Percentiles rank a stretch among this genome's conserved stretches.
phyloP scores from a whole-genome alignment of 441 rosid species.

The Brassica balearica region DNA sequence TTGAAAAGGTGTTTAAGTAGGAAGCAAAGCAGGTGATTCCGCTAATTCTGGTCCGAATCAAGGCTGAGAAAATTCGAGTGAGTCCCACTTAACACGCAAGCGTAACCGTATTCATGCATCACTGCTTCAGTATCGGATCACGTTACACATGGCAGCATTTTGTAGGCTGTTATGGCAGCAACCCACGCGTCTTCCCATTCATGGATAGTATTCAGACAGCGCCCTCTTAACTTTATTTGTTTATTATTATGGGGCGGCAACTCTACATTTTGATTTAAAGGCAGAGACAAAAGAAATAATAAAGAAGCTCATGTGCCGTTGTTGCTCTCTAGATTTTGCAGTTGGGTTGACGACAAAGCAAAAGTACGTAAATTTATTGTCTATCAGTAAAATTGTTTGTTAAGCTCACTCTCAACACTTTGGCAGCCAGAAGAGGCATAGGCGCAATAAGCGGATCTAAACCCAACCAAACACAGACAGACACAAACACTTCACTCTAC shows the following conservation, averaged over 20 bases:
- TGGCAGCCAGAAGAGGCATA: constrained; percentile 18
- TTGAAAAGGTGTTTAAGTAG: constrained; percentile 8
- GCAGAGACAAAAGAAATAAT: constrained; percentile 20
- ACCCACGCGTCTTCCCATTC: constrained; percentile 37
- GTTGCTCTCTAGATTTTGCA: constrained; percentile 24
- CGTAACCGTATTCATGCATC: constrained; percentile 34
- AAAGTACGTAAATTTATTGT: constrained; percentile 19
- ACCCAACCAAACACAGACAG: neutral
- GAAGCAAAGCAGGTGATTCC: constrained; percentile 38
- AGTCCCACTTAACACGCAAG: constrained; percentile 36
- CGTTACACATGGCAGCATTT: constrained; percentile 28
- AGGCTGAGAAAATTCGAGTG: constrained; percentile 8
- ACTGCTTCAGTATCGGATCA: constrained; percentile 35
- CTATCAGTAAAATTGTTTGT: neutral
- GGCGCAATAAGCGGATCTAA: constrained; percentile 43
- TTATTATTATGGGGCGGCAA: constrained; percentile 27
- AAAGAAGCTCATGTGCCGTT: constrained; percentile 40
- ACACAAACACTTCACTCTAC: neutral
- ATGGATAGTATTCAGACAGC: constrained; percentile 15
- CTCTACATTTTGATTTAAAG: constrained; percentile 20
- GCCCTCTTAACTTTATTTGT: constrained; percentile 13
- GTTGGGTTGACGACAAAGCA: constrained; percentile 37
- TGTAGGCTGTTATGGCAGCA: constrained; percentile 13
- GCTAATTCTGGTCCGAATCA: constrained; percentile 31
- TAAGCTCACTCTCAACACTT: neutral